Base-by-base conservation (phyloP, 2,329 filamentous ascomycete species). In the Claviceps africana region DNA sequence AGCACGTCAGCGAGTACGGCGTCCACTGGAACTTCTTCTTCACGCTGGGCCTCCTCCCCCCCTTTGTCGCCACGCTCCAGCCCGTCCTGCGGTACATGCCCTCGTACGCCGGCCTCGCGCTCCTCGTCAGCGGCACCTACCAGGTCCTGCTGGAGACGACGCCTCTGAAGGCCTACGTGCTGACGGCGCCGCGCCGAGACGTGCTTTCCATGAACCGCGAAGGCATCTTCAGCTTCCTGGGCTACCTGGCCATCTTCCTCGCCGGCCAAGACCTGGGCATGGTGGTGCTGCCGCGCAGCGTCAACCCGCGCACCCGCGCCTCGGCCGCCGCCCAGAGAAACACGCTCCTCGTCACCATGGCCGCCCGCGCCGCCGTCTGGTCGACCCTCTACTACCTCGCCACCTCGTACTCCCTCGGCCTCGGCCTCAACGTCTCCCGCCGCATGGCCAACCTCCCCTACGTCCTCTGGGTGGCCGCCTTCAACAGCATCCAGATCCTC, bases 1-100 rank as follows among this genome's bases (percentile, higher is more conserved):
- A 98, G 66, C 93, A 98, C 71, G 88, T 96, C 54, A 89, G 88
- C 15, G 93, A 98, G 65, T 98, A 98, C 64, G 93, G 93, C 44
- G 88, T 98, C 10, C 93, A 98, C 67, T 98, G 93, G 93, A 98
- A 98, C 67, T 98, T 98, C 68, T 98, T 98, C 76, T 97, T 97
- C 70, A 98, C 93, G 0, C 75, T 98, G 10, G 90, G 83, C 6
- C 78, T 96, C 47, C 71, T 98, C 25, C 88, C 91, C 0, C 90
- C 90, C 0, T 95, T 95, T 61, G 82, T 95, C 50, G 89, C 91
- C 30, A 66, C 93, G 0, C 87, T 91, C 55, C 87, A 94, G 64
- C 78, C 85, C 1, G 71, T 83, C 0, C 78, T 91, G 53, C 73
- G 76, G 17, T 62, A 85, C 52, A 69, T 95, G 4, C 86, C 86